Percentiles rank a stretch among this genome's conserved stretches.
Conservation (phyloP, 2,329 filamentous ascomycete genomes). For the Colletotrichum tropicale region DNA sequence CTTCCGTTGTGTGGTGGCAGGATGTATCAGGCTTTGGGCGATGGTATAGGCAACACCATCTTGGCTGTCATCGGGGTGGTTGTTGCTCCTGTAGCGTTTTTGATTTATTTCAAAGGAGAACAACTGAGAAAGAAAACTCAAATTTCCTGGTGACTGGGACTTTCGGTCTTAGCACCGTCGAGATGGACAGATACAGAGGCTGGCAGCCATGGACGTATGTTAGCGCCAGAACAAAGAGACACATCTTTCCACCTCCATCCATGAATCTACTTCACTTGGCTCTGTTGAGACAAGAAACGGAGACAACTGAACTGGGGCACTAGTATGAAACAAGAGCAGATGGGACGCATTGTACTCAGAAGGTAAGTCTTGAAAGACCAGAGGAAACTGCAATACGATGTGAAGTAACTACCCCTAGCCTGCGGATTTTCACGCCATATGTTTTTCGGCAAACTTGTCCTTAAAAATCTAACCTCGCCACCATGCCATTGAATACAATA, state of each 20-base stretch:
- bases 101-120: neutral
- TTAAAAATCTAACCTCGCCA: neutral
- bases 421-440: neutral
- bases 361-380: neutral
- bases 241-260: neutral
- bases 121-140: neutral
- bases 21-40: slow-evolving; percentile 17
- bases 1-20: slow-evolving; percentile 13
- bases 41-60: slow-evolving; percentile 24
- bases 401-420: neutral
- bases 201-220: neutral
- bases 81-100: slow-evolving; percentile 40
- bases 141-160: neutral
- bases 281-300: neutral
- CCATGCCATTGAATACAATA: neutral
- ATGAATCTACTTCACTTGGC: neutral
- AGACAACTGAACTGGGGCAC: neutral
- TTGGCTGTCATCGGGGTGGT: slow-evolving; percentile 45
- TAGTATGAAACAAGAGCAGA: neutral
- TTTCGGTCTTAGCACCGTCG: neutral
- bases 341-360: neutral
- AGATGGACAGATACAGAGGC: neutral
- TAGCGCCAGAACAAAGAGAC: neutral
- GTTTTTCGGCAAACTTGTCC: neutral
- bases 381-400: neutral